Conservation (phyloP, 441 rosid species). For the Adansonia madagascariensis region DNA sequence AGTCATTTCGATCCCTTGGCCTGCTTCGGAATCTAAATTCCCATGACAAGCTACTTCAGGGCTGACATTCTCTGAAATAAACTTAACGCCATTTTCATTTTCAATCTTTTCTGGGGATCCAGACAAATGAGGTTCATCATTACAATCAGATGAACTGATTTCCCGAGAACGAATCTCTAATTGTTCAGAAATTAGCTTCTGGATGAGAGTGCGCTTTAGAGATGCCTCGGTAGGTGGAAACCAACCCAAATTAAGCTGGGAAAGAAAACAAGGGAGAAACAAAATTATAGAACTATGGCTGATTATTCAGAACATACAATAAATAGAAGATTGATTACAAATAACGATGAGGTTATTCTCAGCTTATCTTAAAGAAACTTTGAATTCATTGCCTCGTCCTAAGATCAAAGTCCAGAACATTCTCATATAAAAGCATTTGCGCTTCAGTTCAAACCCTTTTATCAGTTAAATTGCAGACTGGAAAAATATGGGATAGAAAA, state of each 20-base stretch:
- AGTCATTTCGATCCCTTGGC: constrained; percentile 75
- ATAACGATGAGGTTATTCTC: background rate
- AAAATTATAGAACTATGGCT: constrained; percentile 19
- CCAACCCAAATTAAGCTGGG: constrained; percentile 71
- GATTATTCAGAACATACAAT: constrained; percentile 17
- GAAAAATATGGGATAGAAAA: background rate
- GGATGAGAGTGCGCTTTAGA: constrained; percentile 67
- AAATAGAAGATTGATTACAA: constrained; percentile 27
- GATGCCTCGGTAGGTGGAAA: constrained; percentile 72
- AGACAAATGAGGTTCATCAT: constrained; percentile 46
- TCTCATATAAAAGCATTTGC: constrained; percentile 2
- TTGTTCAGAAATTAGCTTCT: constrained; percentile 62
- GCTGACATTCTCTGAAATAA: constrained; percentile 48
- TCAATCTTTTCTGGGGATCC: constrained; percentile 47
- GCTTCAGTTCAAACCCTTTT: constrained; percentile 9
- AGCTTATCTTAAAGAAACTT: background rate
- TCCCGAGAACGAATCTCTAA: constrained; percentile 51
- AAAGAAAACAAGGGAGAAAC: constrained; percentile 15
- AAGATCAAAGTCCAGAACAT: constrained; percentile 1
- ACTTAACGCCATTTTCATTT: constrained; percentile 45
- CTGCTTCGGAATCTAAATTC: constrained; percentile 49
- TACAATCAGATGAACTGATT: constrained; percentile 34
- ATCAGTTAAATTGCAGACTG: constrained; percentile 5
- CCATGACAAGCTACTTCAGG: constrained; percentile 47
- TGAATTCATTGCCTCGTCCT: background rate